A percentile compares a stretch with the other conserved stretches of the same genome.
These are phyloP conservation scores for Neurospora discreta DNA, from an alignment of 495 filamentous ascomycete species.

Conservation along the genomic window DNA sequence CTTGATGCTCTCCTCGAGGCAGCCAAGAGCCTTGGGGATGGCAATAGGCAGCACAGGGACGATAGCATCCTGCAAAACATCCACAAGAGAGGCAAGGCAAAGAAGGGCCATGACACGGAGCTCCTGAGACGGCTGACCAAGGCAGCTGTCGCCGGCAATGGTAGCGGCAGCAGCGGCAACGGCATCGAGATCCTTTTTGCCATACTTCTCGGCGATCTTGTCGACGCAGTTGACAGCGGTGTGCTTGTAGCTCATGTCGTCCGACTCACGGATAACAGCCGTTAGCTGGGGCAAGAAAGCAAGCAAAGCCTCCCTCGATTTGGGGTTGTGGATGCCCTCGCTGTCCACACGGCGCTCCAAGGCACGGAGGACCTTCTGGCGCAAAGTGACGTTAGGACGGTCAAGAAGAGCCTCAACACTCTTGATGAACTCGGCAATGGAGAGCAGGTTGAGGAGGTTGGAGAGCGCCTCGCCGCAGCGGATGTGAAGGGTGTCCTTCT, in stretches of 20 bases:
- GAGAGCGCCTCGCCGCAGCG: constrained; percentile 59
- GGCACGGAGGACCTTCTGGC: constrained; percentile 67
- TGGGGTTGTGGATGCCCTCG: constrained; percentile 51
- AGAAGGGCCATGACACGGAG: constrained; percentile 75
- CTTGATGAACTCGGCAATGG: constrained; percentile 73
- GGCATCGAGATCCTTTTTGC: constrained; percentile 65
- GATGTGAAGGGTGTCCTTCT: constrained; percentile 46
- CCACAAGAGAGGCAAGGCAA: constrained; percentile 76
- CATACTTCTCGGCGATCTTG: constrained; percentile 81
- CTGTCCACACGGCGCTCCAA: constrained; percentile 63
- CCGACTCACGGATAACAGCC: constrained; percentile 57
- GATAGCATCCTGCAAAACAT: constrained; percentile 73
- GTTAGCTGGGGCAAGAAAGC: constrained; percentile 69
- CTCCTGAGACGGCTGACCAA: constrained; percentile 58
- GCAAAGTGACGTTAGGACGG: constrained; percentile 56
- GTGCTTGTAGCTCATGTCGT: constrained; percentile 62
- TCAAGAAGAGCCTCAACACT: constrained; percentile 69
- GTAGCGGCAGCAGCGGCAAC: constrained; percentile 57
- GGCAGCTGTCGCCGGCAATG: constrained; percentile 63
- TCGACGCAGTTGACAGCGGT: constrained; percentile 80
- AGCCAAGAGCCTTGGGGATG: constrained; percentile 55
- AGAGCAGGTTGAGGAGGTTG: constrained; percentile 64
- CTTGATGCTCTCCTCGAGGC: constrained; percentile 52
- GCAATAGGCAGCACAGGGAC: constrained; percentile 71
- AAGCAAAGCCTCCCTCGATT: constrained; percentile 57